Percentiles rank a stretch among this genome's conserved stretches.
Evolutionary conservation across 805 yeast species (phyloP).

Genomic region (Ogataea paraovalis): DNA sequence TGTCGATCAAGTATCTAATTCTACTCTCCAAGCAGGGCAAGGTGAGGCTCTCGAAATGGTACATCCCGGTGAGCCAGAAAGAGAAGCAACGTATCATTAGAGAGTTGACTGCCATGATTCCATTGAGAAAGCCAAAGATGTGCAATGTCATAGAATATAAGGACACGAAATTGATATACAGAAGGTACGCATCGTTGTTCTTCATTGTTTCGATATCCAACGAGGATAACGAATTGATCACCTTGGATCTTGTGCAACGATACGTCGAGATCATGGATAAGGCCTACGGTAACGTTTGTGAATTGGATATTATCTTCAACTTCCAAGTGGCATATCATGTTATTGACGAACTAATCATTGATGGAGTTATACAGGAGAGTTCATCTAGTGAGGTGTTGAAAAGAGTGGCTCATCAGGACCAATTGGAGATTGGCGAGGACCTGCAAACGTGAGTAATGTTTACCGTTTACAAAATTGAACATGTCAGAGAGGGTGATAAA

Average conservation of each 20-base stretch:
- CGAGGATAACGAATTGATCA: slow-evolving; percentile 80
- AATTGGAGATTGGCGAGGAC: slow-evolving; percentile 49
- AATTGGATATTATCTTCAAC: slow-evolving; percentile 92
- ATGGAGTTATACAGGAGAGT: slow-evolving; percentile 83
- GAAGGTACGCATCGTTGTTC: slow-evolving; percentile 90
- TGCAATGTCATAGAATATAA: slow-evolving; percentile 88
- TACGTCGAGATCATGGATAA: slow-evolving; percentile 97
- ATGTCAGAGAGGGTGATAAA: too few species aligned
- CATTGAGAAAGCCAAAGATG: slow-evolving; percentile 88
- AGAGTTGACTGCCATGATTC: slow-evolving; percentile 81
- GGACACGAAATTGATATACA: slow-evolving; percentile 79
- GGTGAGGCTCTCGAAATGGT: slow-evolving; percentile 92
- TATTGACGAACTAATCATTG: slow-evolving; percentile 82
- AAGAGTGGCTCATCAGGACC: slow-evolving; percentile 80
- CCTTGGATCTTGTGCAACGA: slow-evolving; percentile 84
- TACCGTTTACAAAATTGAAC: too few species aligned
- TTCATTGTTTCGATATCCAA: slow-evolving; percentile 83
- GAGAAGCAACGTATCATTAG: slow-evolving; percentile 80
- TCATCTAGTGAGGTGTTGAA: slow-evolving; percentile 75
- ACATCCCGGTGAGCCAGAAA: slow-evolving; percentile 72
- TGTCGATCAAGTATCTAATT: slow-evolving; percentile 78
- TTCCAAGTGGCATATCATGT: slow-evolving; percentile 92
- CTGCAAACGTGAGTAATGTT: slow-evolving; percentile 18
- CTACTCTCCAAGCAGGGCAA: slow-evolving; percentile 93
- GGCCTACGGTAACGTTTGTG: slow-evolving; percentile 93